These are phyloP conservation scores for Ophiosphaerella korrae DNA, from an alignment of 2,329 filamentous ascomycete species.

Conservation along the genomic window DNA sequence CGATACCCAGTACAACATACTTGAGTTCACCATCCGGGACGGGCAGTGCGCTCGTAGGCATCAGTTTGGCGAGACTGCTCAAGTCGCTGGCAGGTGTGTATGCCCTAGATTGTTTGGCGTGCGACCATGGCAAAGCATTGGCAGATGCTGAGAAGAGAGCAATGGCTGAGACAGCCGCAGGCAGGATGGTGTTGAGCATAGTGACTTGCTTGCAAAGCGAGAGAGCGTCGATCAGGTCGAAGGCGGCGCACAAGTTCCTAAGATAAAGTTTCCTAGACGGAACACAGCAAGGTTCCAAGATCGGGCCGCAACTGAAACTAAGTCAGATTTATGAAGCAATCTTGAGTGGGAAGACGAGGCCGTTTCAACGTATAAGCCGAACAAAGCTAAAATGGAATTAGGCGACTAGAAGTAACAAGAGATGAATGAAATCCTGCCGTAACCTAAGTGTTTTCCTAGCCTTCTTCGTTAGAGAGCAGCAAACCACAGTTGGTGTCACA, in stretches of 20 bases:
- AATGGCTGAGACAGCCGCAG: conserved; percentile 27
- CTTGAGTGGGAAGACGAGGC: too few species aligned
- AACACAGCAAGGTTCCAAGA: too few species aligned
- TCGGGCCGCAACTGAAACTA: too few species aligned
- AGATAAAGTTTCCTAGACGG: neutral
- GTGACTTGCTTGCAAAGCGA: conserved; percentile 7
- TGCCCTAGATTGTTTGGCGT: conserved; percentile 4
- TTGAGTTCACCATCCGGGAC: conserved; percentile 45
- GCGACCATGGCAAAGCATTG: conserved; percentile 19
- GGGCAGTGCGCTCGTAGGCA: conserved; percentile 39
- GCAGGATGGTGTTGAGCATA: conserved; percentile 38
- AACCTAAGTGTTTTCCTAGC: neutral
- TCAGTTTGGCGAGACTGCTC: conserved; percentile 28
- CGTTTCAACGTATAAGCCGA: too few species aligned
- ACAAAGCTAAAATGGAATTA: neutral
- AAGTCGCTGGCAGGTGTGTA: conserved; percentile 28
- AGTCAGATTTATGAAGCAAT: too few species aligned
- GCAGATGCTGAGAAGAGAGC: conserved; percentile 23
- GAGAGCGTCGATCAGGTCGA: neutral
- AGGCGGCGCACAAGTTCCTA: neutral
- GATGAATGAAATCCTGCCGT: neutral
- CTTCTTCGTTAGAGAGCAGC: conserved; percentile 9
- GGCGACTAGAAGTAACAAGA: neutral
- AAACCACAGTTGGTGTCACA: conserved; percentile 24
- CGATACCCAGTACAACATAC: conserved; percentile 55